phyloP scores from a whole-genome alignment of 305 asterid genomes.

The Rubia tinctorum region DNA sequence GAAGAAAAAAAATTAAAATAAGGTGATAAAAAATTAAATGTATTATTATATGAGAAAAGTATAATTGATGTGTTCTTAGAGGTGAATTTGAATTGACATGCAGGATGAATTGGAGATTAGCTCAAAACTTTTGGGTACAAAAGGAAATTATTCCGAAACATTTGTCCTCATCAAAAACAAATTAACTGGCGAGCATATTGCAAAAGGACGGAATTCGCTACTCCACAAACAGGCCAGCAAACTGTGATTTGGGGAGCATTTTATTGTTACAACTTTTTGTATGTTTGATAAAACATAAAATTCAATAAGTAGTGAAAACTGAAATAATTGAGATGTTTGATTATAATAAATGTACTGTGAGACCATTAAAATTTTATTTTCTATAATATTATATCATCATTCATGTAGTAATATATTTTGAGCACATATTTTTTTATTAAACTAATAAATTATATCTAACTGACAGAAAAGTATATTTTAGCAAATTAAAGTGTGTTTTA shows the following conservation, averaged over 20 bases:
- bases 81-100: conserved; percentile 11
- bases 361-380: too few species aligned
- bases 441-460: too few species aligned
- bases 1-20: too few species aligned
- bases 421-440: too few species aligned
- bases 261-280: background rate
- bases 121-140: conserved; percentile 44
- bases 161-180: conserved; percentile 57
- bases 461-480: too few species aligned
- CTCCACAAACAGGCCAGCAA: conserved; percentile 58
- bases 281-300: too few species aligned
- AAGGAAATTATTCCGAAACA: conserved; percentile 56
- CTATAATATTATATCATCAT: too few species aligned
- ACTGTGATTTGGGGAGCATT: conserved; percentile 32
- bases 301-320: too few species aligned
- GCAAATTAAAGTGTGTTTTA: too few species aligned
- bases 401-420: too few species aligned
- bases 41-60: background rate
- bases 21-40: background rate
- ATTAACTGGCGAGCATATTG: conserved; percentile 67
- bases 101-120: conserved; percentile 81
- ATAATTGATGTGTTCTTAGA: conserved; percentile 3
- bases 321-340: too few species aligned
- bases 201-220: conserved; percentile 76
- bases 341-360: too few species aligned